phyloP scores from a whole-genome alignment of 2,329 filamentous ascomycete genomes.

The Lasiodiplodia theobromae region DNA sequence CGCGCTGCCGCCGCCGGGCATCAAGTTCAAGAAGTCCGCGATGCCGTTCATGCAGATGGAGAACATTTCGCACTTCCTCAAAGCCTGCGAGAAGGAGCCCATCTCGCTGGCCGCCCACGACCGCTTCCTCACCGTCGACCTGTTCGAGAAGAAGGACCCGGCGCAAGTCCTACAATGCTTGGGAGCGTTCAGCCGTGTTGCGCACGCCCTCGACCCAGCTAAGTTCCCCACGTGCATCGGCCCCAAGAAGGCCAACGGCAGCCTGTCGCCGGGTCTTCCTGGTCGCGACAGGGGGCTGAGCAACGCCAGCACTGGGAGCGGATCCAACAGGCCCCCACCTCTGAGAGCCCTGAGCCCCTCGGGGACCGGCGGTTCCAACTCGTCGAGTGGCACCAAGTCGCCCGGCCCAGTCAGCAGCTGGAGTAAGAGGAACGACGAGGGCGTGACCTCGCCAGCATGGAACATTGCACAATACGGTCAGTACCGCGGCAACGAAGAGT shows the following conservation, averaged over 20 bases:
- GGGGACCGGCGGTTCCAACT: constrained; percentile 63
- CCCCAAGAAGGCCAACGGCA: constrained; percentile 61
- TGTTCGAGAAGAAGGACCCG: constrained; percentile 95
- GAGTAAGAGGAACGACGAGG: constrained; percentile 86
- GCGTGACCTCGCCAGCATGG: constrained; percentile 86
- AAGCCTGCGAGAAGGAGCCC: constrained; percentile 83
- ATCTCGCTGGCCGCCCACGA: constrained; percentile 92
- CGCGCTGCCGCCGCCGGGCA: constrained; percentile 74
- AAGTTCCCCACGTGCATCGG: constrained; percentile 81
- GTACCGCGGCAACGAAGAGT: not conserved
- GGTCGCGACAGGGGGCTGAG: constrained; percentile 46
- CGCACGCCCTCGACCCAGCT: constrained; percentile 74
- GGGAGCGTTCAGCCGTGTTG: constrained; percentile 87
- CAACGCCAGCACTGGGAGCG: constrained; percentile 38
- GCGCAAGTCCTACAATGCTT: constrained; percentile 95
- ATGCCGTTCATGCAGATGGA: constrained; percentile 99
- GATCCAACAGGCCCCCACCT: constrained; percentile 43
- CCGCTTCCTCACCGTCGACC: constrained; percentile 94
- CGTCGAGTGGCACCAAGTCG: constrained; percentile 58
- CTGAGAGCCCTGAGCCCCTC: constrained; percentile 53
- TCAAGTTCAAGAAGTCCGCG: constrained; percentile 87
- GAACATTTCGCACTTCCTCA: constrained; percentile 95
- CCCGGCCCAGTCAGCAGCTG: constrained; percentile 78
- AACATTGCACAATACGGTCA: constrained; percentile 91
- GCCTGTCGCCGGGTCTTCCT: constrained; percentile 36